Evolutionary conservation across 2,329 filamentous ascomycete species (phyloP).

Genomic region (Paecilomyces niveus): DNA sequence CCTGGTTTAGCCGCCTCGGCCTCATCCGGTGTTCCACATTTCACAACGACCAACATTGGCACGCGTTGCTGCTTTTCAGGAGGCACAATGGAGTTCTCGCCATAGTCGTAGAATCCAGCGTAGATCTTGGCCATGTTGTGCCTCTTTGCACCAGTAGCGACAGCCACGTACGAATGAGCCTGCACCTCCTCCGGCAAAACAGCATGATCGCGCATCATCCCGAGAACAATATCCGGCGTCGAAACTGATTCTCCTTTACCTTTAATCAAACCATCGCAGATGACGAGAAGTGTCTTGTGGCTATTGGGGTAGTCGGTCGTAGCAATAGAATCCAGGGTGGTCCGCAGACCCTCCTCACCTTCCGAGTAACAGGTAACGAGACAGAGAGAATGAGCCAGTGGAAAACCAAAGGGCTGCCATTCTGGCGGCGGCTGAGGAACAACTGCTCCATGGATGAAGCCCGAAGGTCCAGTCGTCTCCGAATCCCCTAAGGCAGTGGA

Average conservation of each 20-base stretch:
- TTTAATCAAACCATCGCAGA: slow-evolving; percentile 97
- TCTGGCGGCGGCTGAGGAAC: slow-evolving; percentile 94
- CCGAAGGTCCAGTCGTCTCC: slow-evolving; percentile 73
- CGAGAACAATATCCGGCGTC: slow-evolving; percentile 81
- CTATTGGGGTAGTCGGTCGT: slow-evolving; percentile 99
- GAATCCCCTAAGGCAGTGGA: slow-evolving; percentile 49
- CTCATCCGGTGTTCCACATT: slow-evolving; percentile 90
- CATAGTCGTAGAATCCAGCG: slow-evolving; percentile 97
- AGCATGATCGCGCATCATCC: slow-evolving; percentile 92
- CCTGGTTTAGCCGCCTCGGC: slow-evolving; percentile 75
- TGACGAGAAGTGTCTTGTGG: slow-evolving; percentile 92
- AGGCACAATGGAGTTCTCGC: slow-evolving; percentile 69
- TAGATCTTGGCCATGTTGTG: slow-evolving; percentile 99
- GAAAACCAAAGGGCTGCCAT: slow-evolving; percentile 95
- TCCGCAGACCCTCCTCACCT: slow-evolving; percentile 84
- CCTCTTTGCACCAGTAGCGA: slow-evolving; percentile 89
- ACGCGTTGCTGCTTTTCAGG: slow-evolving; percentile 88
- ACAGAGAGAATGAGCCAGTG: slow-evolving; percentile 87
- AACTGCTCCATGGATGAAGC: slow-evolving; percentile 94
- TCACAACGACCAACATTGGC: slow-evolving; percentile 94
- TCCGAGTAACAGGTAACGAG: slow-evolving; percentile 96
- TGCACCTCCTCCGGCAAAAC: slow-evolving; percentile 74
- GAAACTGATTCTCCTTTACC: slow-evolving; percentile 80
- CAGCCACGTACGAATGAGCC: slow-evolving; percentile 91
- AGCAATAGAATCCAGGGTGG: slow-evolving; percentile 90